phyloP scores from a whole-genome alignment of 768 basidiomycete species.

The Tricholomella constricta region DNA sequence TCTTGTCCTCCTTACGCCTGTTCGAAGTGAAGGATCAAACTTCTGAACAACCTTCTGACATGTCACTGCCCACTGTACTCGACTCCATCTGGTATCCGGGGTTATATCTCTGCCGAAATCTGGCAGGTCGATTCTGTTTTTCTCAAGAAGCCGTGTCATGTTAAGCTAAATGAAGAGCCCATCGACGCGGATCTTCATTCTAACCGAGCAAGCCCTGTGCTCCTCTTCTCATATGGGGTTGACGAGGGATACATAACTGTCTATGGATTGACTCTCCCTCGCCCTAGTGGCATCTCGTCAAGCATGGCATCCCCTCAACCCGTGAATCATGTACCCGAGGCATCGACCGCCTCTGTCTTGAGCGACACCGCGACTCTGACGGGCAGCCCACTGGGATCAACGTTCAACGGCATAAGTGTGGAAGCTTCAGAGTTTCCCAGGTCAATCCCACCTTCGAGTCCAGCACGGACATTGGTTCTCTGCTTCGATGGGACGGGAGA shows the following conservation, averaged over 20 bases:
- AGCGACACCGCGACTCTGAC: conserved; percentile 6
- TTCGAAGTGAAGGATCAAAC: too few species aligned
- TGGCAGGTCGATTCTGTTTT: background rate
- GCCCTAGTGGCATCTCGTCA: background rate
- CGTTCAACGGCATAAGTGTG: background rate
- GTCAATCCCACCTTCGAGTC: conserved; percentile 7
- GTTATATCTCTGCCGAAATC: background rate
- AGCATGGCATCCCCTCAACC: background rate
- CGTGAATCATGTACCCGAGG: conserved; percentile 1
- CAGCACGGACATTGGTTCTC: conserved; percentile 42
- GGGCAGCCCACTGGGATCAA: conserved; percentile 5
- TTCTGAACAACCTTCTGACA: too few species aligned
- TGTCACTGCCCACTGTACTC: too few species aligned
- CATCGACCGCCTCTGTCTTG: background rate
- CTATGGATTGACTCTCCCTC: background rate
- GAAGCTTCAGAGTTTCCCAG: background rate
- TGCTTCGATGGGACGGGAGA: conserved; percentile 43
- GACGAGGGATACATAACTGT: background rate
- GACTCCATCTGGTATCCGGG: background rate
- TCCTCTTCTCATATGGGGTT: background rate
- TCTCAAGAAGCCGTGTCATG: too few species aligned
- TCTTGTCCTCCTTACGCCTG: too few species aligned
- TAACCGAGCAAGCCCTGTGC: background rate
- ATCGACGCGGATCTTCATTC: background rate
- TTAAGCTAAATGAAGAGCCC: background rate